These are phyloP conservation scores for Edaphochlamys debaryana DNA, from an alignment of 139 green algal species.

Conservation along the genomic window DNA sequence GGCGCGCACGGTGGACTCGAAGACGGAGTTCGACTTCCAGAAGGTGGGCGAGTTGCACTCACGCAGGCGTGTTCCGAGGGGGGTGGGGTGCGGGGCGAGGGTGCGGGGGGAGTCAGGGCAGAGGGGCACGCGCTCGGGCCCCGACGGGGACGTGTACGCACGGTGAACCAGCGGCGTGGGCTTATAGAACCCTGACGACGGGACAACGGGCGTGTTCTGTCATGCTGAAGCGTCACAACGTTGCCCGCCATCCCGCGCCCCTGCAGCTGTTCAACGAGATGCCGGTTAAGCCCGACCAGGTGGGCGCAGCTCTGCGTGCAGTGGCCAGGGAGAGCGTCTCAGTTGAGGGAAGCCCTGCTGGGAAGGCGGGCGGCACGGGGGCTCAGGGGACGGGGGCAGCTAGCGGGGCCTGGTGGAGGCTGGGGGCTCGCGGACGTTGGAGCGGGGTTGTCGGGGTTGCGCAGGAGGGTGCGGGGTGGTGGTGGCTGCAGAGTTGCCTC, in stretches of 20 bases:
- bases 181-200: not conserved
- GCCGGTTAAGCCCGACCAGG: slow-evolving; percentile 51
- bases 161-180: not conserved
- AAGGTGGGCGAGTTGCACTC: slow-evolving; percentile 19
- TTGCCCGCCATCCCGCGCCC: not conserved
- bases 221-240: not conserved
- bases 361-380: no score
- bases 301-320: no score
- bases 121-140: no score
- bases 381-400: no score
- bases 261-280: slow-evolving; percentile 46
- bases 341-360: no score
- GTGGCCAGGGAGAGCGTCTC: no score
- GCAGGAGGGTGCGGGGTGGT: no score
- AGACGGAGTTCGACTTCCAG: slow-evolving; percentile 49
- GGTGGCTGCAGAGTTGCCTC: no score
- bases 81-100: not conserved
- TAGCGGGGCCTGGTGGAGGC: no score
- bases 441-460: no score
- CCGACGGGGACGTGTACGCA: not conserved
- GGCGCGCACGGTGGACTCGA: slow-evolving; percentile 49
- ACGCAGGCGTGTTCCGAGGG: not conserved
- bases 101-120: not conserved
- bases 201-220: not conserved
- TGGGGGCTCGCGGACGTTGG: no score